Base-by-base conservation (phyloP, 441 rosid species). In the Aleurites moluccanus region DNA sequence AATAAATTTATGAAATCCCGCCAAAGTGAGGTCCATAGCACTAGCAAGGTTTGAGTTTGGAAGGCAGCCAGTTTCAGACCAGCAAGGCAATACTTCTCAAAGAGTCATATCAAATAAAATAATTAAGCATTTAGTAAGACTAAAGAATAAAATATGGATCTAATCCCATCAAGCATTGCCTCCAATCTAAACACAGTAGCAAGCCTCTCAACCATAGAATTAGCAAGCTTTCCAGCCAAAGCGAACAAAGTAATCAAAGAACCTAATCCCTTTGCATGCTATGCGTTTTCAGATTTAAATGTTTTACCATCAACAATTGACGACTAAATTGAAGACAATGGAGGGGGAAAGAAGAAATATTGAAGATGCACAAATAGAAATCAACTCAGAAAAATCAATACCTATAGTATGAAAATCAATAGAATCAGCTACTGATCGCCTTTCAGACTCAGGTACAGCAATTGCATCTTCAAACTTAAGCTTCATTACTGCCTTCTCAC, bases 391-490 rank as follows among this genome's bases (percentile, higher is more conserved):
- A 65, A 13, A 42, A 64, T 63, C 18, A 56, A 49, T 89, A 95
- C 99, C 93, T 88, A 93, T 86, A 49, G 91, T 71, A 64, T 21
- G 92, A 78, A 81, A 95, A 79, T 95, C 99, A 75, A 93, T 85
- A 49, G 98, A 86, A 75, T 95, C 98, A 35, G 96, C 99, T 8
- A 93, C 84, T 8, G 91, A 91, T 74, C 38, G 86, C 83, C 87
- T 90, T 81, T 87, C 88, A 69, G 94, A 84, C 64, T 81, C 90
- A 0, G 99, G 97, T 73, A 78, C 87, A 67, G 98, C 78, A 75
- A 95, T 95, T 45, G 99, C 99, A 83, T 93, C 99, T 85, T 93
- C 99, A 82, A 95, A 95, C 85, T 90, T 95, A 67, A 91, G 84
- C 80, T 93, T 95, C 95, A 84, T 89, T 55, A 90, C 98, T 15